Evolutionary conservation across 768 basidiomycete genomes (phyloP).

Genomic region (Auricularia heimuer): DNA sequence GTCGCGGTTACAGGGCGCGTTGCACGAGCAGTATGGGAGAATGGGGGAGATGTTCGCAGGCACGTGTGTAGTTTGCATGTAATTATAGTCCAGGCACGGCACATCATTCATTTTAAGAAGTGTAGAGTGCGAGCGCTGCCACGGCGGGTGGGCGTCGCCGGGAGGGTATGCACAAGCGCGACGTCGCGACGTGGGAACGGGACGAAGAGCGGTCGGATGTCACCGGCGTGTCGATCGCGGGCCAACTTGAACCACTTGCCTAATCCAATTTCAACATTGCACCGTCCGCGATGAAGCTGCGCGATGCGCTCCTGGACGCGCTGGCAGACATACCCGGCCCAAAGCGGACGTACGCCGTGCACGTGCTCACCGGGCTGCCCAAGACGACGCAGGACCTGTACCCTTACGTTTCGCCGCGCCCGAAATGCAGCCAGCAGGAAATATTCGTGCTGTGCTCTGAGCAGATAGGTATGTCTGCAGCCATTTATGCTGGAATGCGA

Average conservation of each 20-base stretch:
- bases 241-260: background rate
- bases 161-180: no score
- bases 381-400: constrained; percentile 57
- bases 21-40: no score
- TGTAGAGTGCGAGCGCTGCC: no score
- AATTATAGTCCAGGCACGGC: no score
- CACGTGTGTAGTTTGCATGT: no score
- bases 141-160: no score
- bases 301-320: constrained; percentile 50
- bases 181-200: no score
- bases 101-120: no score
- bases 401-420: constrained; percentile 61
- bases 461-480: constrained; percentile 25
- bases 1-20: no score
- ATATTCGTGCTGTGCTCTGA: constrained; percentile 69
- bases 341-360: constrained; percentile 56
- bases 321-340: constrained; percentile 52
- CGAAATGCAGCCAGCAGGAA: constrained; percentile 63
- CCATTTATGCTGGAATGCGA: constrained; percentile 1
- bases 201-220: no score
- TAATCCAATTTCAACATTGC: background rate
- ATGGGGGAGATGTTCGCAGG: no score
- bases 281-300: constrained; percentile 33
- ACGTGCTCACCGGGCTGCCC: constrained; percentile 61
- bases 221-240: no score